Percentiles rank a stretch among this genome's conserved stretches.
Evolutionary conservation across 2,329 filamentous ascomycete genomes (phyloP).

Genomic region (Macrophomina pseudophaseolina): DNA sequence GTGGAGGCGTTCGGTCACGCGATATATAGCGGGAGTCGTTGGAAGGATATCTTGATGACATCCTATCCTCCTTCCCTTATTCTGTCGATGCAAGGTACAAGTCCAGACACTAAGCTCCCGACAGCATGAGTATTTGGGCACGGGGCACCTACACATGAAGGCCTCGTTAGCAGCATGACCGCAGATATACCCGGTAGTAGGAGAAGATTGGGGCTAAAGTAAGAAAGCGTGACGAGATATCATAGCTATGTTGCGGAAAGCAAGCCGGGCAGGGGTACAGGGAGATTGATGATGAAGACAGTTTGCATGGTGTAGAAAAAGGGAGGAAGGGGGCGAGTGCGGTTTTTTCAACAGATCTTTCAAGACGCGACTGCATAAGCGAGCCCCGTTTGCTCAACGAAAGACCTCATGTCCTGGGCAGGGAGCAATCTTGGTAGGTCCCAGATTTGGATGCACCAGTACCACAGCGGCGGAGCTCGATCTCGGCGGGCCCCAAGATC

Average conservation of each 20-base stretch:
- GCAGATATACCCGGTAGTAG: background rate
- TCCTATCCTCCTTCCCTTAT: conserved; percentile 31
- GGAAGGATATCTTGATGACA: conserved; percentile 32
- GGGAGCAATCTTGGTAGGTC: background rate
- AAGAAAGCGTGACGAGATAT: background rate
- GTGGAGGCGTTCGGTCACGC: conserved; percentile 52
- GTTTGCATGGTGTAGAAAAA: background rate
- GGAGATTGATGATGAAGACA: too few species aligned
- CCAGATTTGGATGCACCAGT: conserved; percentile 9
- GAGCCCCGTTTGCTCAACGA: background rate
- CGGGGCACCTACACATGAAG: conserved; percentile 13
- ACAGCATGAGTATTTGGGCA: conserved; percentile 21
- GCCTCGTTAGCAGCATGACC: conserved; percentile 6
- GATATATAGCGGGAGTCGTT: conserved; percentile 37
- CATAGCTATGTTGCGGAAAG: background rate
- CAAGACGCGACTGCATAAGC: background rate
- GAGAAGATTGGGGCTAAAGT: background rate
- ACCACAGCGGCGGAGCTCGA: background rate
- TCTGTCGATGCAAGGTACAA: conserved; percentile 41
- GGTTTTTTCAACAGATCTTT: background rate
- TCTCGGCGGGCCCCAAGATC: background rate
- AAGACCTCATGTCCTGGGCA: background rate
- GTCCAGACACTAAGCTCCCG: conserved; percentile 2
- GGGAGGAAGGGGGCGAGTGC: background rate
- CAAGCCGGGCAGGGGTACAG: too few species aligned